phyloP scores from a whole-genome alignment of 148 eudicot species.

The Cornus suecica region DNA sequence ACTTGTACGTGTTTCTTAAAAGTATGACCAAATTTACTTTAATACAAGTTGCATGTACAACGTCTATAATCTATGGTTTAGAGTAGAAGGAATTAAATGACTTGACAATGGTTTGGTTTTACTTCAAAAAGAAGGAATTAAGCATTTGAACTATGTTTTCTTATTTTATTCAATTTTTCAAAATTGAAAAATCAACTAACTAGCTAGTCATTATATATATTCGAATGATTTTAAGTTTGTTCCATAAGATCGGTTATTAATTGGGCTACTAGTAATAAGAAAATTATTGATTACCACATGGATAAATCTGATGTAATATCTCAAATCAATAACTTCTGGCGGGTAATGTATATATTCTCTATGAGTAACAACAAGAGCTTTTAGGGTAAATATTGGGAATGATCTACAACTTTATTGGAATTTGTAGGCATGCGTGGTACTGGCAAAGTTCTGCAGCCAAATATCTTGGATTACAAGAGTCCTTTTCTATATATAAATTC shows the following conservation, averaged over 20 bases:
- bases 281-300: too few relatives aligned
- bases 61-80: background rate
- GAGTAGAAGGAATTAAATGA: background rate
- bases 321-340: too few relatives aligned
- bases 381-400: background rate
- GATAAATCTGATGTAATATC: too few relatives aligned
- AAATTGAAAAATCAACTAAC: too few relatives aligned
- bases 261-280: too few relatives aligned
- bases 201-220: too few relatives aligned
- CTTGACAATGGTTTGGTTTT: slow-evolving; percentile 14
- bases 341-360: too few relatives aligned
- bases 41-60: background rate
- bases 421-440: slow-evolving; percentile 38
- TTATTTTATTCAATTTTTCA: too few relatives aligned
- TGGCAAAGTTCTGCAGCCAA: slow-evolving; percentile 5
- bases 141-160: background rate
- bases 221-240: too few relatives aligned
- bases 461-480: slow-evolving; percentile 5
- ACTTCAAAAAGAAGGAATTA: slow-evolving; percentile 11
- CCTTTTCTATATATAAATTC: background rate
- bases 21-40: background rate
- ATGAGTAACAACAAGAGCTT: background rate
- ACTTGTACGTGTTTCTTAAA: background rate
- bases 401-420: slow-evolving; percentile 31
- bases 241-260: too few relatives aligned